Evolutionary conservation across 805 yeast species (phyloP).

Genomic region (Kodamaea laetipori): DNA sequence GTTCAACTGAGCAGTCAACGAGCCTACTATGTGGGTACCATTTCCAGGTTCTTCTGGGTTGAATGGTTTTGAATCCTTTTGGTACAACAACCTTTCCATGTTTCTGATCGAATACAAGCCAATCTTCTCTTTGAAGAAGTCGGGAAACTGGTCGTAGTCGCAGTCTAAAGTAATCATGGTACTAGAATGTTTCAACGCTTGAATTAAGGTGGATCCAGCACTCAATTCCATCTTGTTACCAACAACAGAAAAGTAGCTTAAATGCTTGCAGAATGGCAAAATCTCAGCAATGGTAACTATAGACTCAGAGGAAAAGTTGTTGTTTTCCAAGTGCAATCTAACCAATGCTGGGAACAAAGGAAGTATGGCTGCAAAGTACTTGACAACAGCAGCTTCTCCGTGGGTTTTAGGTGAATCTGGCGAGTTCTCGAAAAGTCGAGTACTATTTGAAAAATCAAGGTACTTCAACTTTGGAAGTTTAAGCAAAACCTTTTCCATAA

Average conservation of each 20-base stretch:
- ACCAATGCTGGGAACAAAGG: conserved; percentile 68
- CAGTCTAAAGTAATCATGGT: conserved; percentile 72
- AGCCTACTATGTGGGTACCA: conserved; percentile 28
- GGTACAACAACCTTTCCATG: conserved; percentile 60
- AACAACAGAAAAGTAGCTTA: conserved; percentile 67
- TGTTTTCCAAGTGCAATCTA: conserved; percentile 72
- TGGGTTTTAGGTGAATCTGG: background rate
- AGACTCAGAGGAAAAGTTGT: conserved; percentile 57
- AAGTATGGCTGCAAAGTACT: conserved; percentile 59
- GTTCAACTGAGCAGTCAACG: conserved; percentile 34
- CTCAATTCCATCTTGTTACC: conserved; percentile 65
- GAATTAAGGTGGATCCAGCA: conserved; percentile 64
- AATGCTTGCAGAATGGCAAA: conserved; percentile 63
- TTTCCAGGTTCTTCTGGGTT: conserved; percentile 12
- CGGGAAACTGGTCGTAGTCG: conserved; percentile 64
- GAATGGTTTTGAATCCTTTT: conserved; percentile 15
- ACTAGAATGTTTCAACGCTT: conserved; percentile 66
- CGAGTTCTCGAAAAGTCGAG: conserved; percentile 54
- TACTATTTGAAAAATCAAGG: conserved; percentile 74
- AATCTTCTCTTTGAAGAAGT: conserved; percentile 64
- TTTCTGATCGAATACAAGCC: conserved; percentile 82
- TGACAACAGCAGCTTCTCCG: conserved; percentile 36
- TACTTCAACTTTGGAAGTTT: conserved; percentile 62
- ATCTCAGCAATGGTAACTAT: conserved; percentile 65
- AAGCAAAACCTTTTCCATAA: conserved; percentile 53